phyloP scores from a whole-genome alignment of 164 flowering plant species.

The Paratinospora sagittata region DNA sequence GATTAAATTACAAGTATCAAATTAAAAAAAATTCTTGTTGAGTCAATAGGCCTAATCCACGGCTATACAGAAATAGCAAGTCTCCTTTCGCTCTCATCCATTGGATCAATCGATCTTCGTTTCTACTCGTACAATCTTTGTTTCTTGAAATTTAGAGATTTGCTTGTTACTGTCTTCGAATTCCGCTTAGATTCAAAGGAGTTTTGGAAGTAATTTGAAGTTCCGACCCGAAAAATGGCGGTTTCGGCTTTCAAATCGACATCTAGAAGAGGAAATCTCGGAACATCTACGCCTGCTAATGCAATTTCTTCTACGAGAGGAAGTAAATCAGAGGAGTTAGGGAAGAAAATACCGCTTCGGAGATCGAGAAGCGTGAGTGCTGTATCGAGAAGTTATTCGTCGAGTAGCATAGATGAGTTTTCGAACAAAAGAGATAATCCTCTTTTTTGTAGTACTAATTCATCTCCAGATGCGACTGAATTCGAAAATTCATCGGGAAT shows the following conservation, averaged over 20 bases:
- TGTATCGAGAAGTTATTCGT: slow-evolving; percentile 23
- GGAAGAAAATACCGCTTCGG: slow-evolving; percentile 23
- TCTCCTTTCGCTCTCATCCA: no score
- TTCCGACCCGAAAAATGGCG: slow-evolving; percentile 34
- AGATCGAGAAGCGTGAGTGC: slow-evolving; percentile 72
- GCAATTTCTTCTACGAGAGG: slow-evolving; percentile 11
- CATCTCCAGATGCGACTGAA: slow-evolving; percentile 20
- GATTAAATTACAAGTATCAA: no score
- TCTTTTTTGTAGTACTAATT: slow-evolving; percentile 35
- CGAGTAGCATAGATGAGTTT: slow-evolving; percentile 27
- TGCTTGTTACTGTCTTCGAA: no score
- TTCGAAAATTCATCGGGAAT: slow-evolving; percentile 4
- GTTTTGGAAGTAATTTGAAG: not conserved
- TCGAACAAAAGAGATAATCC: slow-evolving; percentile 63
- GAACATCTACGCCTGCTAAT: slow-evolving; percentile 8
- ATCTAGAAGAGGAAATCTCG: slow-evolving; percentile 37
- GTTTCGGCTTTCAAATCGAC: slow-evolving; percentile 59
- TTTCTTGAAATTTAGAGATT: no score
- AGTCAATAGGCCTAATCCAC: no score
- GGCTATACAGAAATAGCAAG: no score
- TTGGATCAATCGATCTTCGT: no score
- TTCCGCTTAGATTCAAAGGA: slow-evolving; percentile 6
- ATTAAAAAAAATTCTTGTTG: no score
- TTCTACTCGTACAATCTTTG: no score
- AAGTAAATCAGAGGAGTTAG: slow-evolving; percentile 17